Evolutionary conservation across 495 filamentous ascomycete genomes (phyloP).

Genomic region (Paragyromitra xinjiangensis): DNA sequence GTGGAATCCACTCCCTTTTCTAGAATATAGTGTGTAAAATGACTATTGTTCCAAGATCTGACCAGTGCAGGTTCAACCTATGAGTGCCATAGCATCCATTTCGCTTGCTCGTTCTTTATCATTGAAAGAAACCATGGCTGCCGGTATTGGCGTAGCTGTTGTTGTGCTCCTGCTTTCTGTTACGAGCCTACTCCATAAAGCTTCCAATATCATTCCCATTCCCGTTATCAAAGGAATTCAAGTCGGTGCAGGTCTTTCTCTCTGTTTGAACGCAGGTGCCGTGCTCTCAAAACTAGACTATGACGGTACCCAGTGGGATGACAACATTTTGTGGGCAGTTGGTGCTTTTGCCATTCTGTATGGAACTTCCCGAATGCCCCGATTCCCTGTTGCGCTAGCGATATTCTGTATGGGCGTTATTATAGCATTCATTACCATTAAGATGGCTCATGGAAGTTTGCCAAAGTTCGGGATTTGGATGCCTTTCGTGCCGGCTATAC

Average conservation of each 20-base stretch:
- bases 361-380: slow-evolving; percentile 66
- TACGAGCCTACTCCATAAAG: slow-evolving; percentile 76
- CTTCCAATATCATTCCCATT: slow-evolving; percentile 75
- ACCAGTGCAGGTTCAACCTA: slow-evolving; percentile 54
- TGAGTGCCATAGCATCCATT: slow-evolving; percentile 84
- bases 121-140: slow-evolving; percentile 74
- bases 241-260: slow-evolving; percentile 82
- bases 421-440: slow-evolving; percentile 57
- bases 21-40: slow-evolving; percentile 6
- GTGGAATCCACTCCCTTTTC: slow-evolving; percentile 34
- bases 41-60: slow-evolving; percentile 1
- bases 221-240: slow-evolving; percentile 94
- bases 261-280: slow-evolving; percentile 77
- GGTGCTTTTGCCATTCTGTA: slow-evolving; percentile 74
- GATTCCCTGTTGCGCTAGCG: slow-evolving; percentile 78
- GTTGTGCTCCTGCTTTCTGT: slow-evolving; percentile 78
- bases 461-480: slow-evolving; percentile 65
- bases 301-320: slow-evolving; percentile 68
- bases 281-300: slow-evolving; percentile 67
- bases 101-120: slow-evolving; percentile 75
- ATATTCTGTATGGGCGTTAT: slow-evolving; percentile 72
- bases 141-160: slow-evolving; percentile 77
- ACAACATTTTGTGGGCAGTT: slow-evolving; percentile 78
- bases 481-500: slow-evolving; percentile 53
- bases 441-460: slow-evolving; percentile 54